Evolutionary conservation across 139 green algal genomes (phyloP).

Genomic region (Nannochloris sp.): DNA sequence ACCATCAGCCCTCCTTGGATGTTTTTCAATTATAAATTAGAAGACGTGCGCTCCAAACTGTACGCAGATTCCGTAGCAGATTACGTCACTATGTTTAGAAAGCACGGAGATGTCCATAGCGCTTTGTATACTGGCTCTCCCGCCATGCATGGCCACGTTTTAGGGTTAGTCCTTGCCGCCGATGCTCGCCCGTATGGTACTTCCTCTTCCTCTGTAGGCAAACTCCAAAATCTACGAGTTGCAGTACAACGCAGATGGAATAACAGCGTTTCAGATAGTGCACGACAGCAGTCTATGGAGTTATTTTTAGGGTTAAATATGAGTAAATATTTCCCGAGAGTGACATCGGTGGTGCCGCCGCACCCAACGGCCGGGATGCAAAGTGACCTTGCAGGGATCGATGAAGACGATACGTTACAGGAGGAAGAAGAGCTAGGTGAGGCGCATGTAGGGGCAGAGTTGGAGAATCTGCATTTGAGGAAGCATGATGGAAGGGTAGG

Average conservation of each 20-base stretch:
- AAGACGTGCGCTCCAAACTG: slow-evolving; percentile 30
- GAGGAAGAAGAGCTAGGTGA: neutral
- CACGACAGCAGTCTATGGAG: slow-evolving; percentile 51
- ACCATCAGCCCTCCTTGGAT: too few species aligned
- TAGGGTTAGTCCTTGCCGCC: slow-evolving; percentile 67
- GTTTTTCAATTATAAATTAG: too few species aligned
- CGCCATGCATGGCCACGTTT: slow-evolving; percentile 80
- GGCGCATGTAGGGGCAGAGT: neutral
- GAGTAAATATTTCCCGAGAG: slow-evolving; percentile 37
- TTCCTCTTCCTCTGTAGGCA: slow-evolving; percentile 31
- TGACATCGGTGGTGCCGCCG: too few species aligned
- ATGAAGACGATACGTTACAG: neutral
- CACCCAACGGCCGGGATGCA: too few species aligned
- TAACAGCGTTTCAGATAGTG: slow-evolving; percentile 51
- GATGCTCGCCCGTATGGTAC: slow-evolving; percentile 3
- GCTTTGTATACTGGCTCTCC: slow-evolving; percentile 85
- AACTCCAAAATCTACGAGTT: slow-evolving; percentile 58
- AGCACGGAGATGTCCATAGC: slow-evolving; percentile 86
- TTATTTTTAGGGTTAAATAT: slow-evolving; percentile 76
- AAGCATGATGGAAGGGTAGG: neutral
- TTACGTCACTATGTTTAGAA: slow-evolving; percentile 44
- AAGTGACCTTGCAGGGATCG: too few species aligned
- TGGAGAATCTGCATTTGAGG: neutral
- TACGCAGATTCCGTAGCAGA: slow-evolving; percentile 39
- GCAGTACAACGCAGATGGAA: slow-evolving; percentile 64